Percentiles rank a stretch among this genome's conserved stretches.
phyloP scores from a whole-genome alignment of 2,329 filamentous ascomycete species.

The Apiospora malaysiana region DNA sequence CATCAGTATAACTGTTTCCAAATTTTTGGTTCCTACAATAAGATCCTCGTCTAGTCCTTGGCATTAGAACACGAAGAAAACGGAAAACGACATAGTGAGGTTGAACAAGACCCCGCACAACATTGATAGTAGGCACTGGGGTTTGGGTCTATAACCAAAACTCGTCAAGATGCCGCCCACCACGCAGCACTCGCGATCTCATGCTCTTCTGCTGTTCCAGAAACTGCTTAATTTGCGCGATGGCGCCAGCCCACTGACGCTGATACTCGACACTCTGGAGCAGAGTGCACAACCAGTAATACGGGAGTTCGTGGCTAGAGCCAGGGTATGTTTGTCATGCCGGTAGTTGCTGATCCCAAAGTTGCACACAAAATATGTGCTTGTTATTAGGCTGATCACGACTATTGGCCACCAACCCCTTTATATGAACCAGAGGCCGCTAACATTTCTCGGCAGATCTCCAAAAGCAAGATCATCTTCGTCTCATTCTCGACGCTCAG shows the following conservation, averaged over 20 bases:
- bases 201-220: slow-evolving; percentile 83
- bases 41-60: neutral
- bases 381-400: neutral
- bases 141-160: neutral
- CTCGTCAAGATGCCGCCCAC: slow-evolving; percentile 56
- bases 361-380: neutral
- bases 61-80: neutral
- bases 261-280: slow-evolving; percentile 84
- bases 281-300: slow-evolving; percentile 76
- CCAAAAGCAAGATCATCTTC: slow-evolving; percentile 74
- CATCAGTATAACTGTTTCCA: neutral
- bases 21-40: neutral
- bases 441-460: slow-evolving; percentile 48
- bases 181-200: slow-evolving; percentile 75
- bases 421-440: neutral
- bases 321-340: slow-evolving; percentile 64
- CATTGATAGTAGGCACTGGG: neutral
- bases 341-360: neutral
- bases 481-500: slow-evolving; percentile 78
- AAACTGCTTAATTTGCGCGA: slow-evolving; percentile 81
- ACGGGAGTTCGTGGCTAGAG: slow-evolving; percentile 75
- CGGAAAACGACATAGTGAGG: neutral
- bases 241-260: slow-evolving; percentile 82
- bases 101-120: neutral
- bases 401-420: neutral